Evolutionary conservation across 257 asterid genomes (phyloP).

Genomic region (Gentiana macrophylla): DNA sequence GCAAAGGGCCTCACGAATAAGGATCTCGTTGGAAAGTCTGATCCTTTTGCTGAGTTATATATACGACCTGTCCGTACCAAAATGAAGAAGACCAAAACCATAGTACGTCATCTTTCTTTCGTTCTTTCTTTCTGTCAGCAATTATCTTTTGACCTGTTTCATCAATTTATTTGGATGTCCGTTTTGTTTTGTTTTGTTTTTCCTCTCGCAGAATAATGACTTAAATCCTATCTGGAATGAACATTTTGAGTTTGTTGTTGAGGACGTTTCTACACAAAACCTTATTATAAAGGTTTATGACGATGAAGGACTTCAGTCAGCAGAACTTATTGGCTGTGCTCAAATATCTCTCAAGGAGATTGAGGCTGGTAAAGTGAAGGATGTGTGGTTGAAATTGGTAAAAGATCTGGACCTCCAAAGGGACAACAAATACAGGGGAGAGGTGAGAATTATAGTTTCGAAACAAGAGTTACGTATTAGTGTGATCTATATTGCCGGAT

Average conservation of each 20-base stretch:
- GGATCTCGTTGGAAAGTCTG: not conserved
- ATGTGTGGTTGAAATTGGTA: constrained; percentile 81
- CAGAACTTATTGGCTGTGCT: constrained; percentile 79
- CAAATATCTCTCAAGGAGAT: constrained; percentile 38
- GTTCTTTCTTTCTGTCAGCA: constrained; percentile 3
- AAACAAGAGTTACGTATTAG: too few species aligned
- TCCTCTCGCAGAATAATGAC: constrained; percentile 40
- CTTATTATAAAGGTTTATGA: constrained; percentile 70
- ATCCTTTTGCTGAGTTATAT: constrained; percentile 42
- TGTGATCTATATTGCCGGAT: too few species aligned
- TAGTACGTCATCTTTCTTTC: constrained; percentile 33
- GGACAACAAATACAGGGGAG: constrained; percentile 84
- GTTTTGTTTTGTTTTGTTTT: not conserved
- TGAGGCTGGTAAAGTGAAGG: constrained; percentile 81
- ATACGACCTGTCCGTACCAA: constrained; percentile 86
- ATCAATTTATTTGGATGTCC: not conserved
- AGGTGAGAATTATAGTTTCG: constrained; percentile 32
- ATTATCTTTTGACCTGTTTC: not conserved
- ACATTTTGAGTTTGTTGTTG: constrained; percentile 78
- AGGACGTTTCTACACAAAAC: constrained; percentile 67
- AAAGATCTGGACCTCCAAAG: constrained; percentile 94
- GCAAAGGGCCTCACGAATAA: not conserved
- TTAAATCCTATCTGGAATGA: constrained; percentile 86
- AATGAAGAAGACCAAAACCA: constrained; percentile 80
- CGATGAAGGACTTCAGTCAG: constrained; percentile 79